Conservation (phyloP, 2,329 filamentous ascomycete species). For the Ceratocystis lukuohia region DNA sequence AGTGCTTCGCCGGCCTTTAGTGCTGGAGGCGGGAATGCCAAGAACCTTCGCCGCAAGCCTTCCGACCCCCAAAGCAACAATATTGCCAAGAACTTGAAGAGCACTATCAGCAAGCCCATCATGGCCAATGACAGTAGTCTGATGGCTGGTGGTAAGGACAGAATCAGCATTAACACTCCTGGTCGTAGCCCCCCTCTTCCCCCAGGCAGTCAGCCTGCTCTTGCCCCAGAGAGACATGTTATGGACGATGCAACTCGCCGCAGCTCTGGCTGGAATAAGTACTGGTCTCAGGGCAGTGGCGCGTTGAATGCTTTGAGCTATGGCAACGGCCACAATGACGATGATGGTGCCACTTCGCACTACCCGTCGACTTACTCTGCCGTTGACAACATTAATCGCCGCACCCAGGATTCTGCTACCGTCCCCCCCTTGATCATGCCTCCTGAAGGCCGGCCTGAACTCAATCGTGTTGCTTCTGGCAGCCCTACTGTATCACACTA, state of each 20-base stretch:
- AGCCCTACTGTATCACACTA: slow-evolving; percentile 57
- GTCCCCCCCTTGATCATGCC: slow-evolving; percentile 55
- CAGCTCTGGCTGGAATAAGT: slow-evolving; percentile 64
- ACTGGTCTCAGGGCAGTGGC: slow-evolving; percentile 60
- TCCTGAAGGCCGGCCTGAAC: slow-evolving; percentile 42
- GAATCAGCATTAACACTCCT: slow-evolving; percentile 17
- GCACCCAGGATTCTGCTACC: slow-evolving; percentile 53
- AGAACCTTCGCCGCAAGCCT: slow-evolving; percentile 34
- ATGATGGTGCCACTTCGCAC: slow-evolving; percentile 33
- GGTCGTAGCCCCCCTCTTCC: slow-evolving; percentile 15
- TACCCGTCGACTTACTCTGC: slow-evolving; percentile 43
- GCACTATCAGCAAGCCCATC: slow-evolving; percentile 48
- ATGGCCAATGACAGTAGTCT: slow-evolving; percentile 28
- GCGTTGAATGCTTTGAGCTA: slow-evolving; percentile 52
- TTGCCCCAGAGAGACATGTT: slow-evolving; percentile 7
- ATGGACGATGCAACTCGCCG: slow-evolving; percentile 35
- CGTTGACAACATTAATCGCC: slow-evolving; percentile 30
- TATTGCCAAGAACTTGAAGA: slow-evolving; percentile 50
- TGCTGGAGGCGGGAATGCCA: not conserved
- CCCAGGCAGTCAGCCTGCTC: slow-evolving; percentile 11
- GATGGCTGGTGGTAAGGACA: not conserved
- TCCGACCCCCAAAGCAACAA: slow-evolving; percentile 36
- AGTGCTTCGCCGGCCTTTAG: not conserved
- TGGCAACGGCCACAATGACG: slow-evolving; percentile 38
- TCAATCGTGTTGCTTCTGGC: slow-evolving; percentile 54